phyloP scores from a whole-genome alignment of 306 rosid genomes.

The Vigna nakashimae region DNA sequence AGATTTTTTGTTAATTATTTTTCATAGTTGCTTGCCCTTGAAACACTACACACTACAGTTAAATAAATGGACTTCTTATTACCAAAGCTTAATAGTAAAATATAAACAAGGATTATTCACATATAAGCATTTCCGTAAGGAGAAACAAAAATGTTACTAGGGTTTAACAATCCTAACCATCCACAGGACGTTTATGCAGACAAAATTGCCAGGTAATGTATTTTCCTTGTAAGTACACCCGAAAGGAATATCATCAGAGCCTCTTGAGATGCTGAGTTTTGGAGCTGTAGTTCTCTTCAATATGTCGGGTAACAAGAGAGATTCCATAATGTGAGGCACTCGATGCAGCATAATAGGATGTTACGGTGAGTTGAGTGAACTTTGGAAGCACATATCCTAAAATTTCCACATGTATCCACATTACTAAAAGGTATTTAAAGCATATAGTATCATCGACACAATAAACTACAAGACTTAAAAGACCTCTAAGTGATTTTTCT shows the following conservation, averaged over 20 bases:
- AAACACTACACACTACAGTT: not conserved
- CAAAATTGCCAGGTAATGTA: constrained; percentile 50
- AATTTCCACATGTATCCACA: constrained; percentile 40
- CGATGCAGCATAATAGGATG: constrained; percentile 87
- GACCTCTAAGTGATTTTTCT: constrained; percentile 8
- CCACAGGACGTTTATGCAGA: constrained; percentile 30
- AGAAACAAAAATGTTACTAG: constrained; percentile 17
- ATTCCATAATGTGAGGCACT: constrained; percentile 95
- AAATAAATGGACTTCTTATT: not conserved
- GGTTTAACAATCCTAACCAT: constrained; percentile 28
- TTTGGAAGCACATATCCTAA: constrained; percentile 85
- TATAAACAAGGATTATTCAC: constrained; percentile 27
- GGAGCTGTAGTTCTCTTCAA: constrained; percentile 71
- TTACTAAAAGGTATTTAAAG: constrained; percentile 9
- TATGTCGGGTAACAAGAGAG: constrained; percentile 87
- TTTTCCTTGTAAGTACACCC: constrained; percentile 44
- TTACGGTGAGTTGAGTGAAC: constrained; percentile 80
- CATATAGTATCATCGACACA: constrained; percentile 9
- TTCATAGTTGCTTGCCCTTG: not conserved
- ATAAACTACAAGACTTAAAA: constrained; percentile 22
- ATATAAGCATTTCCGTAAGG: constrained; percentile 12
- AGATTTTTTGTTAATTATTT: not conserved
- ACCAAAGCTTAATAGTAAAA: constrained; percentile 11
- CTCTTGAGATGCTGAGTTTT: constrained; percentile 53
- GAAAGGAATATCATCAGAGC: constrained; percentile 51